These are phyloP conservation scores for Podaxis rugospora DNA, from an alignment of 768 basidiomycete genomes.

Conservation along the genomic window DNA sequence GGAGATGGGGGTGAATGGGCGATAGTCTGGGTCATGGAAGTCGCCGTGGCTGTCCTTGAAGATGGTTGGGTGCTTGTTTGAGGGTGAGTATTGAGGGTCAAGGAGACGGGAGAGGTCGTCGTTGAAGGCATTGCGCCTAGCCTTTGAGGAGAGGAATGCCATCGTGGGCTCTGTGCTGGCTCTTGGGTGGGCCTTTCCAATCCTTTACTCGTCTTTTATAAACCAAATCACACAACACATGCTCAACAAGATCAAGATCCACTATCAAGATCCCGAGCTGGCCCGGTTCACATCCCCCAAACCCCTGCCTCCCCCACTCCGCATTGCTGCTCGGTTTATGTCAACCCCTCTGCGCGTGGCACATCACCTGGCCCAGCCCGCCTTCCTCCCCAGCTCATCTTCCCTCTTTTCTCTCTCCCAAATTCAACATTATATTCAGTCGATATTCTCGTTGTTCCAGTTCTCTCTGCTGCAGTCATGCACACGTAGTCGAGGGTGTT, in stretches of 20 bases:
- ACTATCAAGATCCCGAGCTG: background rate
- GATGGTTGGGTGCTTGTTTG: constrained; percentile 2
- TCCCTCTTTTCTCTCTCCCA: background rate
- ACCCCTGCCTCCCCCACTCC: constrained; percentile 3
- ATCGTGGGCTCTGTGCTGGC: background rate
- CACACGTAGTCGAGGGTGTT: background rate
- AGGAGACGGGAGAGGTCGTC: constrained; percentile 16
- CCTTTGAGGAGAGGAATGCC: constrained; percentile 3
- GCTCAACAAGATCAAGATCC: constrained; percentile 4
- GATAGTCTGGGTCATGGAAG: constrained; percentile 18
- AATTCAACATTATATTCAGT: background rate
- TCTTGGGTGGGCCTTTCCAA: background rate
- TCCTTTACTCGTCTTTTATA: background rate
- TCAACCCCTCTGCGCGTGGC: background rate
- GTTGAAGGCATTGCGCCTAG: constrained; percentile 5
- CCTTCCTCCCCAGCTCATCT: background rate
- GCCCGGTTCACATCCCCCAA: background rate
- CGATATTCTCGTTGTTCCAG: background rate
- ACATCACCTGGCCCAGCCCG: background rate
- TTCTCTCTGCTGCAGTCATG: background rate
- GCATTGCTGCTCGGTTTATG: constrained; percentile 6
- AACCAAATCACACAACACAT: background rate
- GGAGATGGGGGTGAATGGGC: constrained; percentile 14
- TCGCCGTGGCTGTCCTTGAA: constrained; percentile 14
- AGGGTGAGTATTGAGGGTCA: constrained; percentile 15